A percentile compares a stretch with the other conserved stretches of the same genome.
Conservation (phyloP, 768 basidiomycete species). For the Suillus ampliporus region DNA sequence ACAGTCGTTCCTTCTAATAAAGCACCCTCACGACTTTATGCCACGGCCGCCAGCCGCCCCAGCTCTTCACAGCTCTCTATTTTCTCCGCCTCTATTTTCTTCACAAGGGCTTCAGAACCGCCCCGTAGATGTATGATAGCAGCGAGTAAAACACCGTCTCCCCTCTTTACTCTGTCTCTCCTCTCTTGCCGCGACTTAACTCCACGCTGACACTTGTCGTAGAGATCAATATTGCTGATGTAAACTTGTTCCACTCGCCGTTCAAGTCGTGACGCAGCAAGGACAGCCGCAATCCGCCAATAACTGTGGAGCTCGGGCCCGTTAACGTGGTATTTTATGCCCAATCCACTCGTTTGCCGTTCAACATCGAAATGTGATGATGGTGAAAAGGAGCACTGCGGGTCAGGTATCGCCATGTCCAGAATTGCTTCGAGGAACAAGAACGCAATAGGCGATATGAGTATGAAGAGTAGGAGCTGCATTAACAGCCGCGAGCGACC, state of each 20-base stretch:
- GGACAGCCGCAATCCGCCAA: constrained; percentile 73
- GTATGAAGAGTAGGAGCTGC: constrained; percentile 82
- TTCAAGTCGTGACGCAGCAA: constrained; percentile 75
- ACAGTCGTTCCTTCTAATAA: too few species aligned
- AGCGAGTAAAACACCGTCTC: too few species aligned
- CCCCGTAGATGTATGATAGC: too few species aligned
- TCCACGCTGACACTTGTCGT: constrained; percentile 72
- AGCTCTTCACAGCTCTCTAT: constrained; percentile 82
- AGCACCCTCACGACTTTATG: constrained; percentile 43
- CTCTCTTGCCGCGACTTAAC: constrained; percentile 68
- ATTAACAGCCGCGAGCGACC: constrained; percentile 65
- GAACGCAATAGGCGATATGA: constrained; percentile 65
- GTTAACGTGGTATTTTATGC: constrained; percentile 87
- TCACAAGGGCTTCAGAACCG: too few species aligned
- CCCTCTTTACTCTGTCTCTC: too few species aligned
- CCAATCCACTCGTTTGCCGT: constrained; percentile 71
- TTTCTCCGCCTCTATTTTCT: constrained; percentile 74
- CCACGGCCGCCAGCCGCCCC: constrained; percentile 64
- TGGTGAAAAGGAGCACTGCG: constrained; percentile 72
- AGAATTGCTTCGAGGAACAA: constrained; percentile 85
- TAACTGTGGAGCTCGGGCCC: constrained; percentile 75
- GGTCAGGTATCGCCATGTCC: constrained; percentile 77
- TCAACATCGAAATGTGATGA: constrained; percentile 68
- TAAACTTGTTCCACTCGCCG: constrained; percentile 75
- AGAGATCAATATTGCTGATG: constrained; percentile 72